Base-by-base conservation (phyloP, 2,329 filamentous ascomycete species). In the Sphaerulina vaccinii region DNA sequence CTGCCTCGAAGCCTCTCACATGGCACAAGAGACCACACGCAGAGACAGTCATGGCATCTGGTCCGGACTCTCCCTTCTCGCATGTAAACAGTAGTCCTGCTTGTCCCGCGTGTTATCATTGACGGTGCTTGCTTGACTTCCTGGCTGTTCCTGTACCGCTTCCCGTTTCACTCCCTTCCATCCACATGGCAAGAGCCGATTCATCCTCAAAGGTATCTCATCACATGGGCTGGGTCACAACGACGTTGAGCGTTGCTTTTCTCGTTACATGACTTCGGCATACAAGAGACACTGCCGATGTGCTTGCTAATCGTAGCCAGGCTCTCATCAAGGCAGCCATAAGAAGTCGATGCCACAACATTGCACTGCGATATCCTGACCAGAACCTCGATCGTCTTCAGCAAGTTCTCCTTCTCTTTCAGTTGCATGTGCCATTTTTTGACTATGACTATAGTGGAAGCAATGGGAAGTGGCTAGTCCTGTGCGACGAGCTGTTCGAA, bases 381-480 rank as follows among this genome's bases (percentile, higher is more conserved):
- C 53, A 52, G 23, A 23, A 39, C 10, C 41, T 52, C 10, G 22
- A 46, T 9, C 45, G 21, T 29, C 53, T 55, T 10, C 53, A 55
- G 45, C 45, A 39, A 39, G 45, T 48, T 27, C 15, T 16, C 23
- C 1, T 19, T n/a, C 10, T 24, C 15, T 18, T 23, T 19, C n/a
- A 3, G 16, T 16, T 13, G 18, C 22, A 35, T 47, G n/a, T 9
- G 13, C n/a, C 23, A 18, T 2, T 9, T 21, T 35, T 48, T 29
- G 40, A 23, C 10, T 15, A 11, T 11, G 11, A 33, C 19, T 19
- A 27, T 24, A 48, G 45, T 23, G 53, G 53, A 13, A 49, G 42
- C n/a, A 52, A 52, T 29, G 53, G 46, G 11, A 55, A 52, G 43
- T 55, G 53, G 53, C 53, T 55, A 11, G 53, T 55, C 10, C 49